phyloP scores from a whole-genome alignment of 2,329 filamentous ascomycete genomes.

The Aspergillus sp. region DNA sequence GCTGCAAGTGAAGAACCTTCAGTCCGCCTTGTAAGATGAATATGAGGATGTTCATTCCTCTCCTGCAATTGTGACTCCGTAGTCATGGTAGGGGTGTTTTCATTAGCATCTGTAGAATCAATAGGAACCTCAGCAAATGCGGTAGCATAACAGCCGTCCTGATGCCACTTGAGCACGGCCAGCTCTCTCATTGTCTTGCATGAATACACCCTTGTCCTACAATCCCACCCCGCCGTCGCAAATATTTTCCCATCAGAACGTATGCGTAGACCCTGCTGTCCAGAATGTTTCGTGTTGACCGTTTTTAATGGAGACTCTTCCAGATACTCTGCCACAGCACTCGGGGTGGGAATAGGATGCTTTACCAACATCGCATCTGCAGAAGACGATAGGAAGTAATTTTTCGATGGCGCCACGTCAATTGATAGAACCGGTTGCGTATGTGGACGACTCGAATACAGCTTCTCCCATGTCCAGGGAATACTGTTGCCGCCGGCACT shows the following conservation, averaged over 20 bases:
- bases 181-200: conserved; percentile 73
- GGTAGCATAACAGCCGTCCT: conserved; percentile 73
- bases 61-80: neutral
- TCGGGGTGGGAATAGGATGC: conserved; percentile 53
- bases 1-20: conserved; percentile 29
- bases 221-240: conserved; percentile 90
- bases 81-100: neutral
- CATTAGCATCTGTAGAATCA: neutral
- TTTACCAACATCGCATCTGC: conserved; percentile 73
- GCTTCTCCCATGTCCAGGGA: conserved; percentile 41
- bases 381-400: conserved; percentile 67
- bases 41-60: neutral
- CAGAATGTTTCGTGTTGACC: conserved; percentile 75
- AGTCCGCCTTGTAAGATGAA: conserved; percentile 4
- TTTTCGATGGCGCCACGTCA: conserved; percentile 42
- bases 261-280: conserved; percentile 72
- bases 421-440: conserved; percentile 75
- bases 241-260: conserved; percentile 76
- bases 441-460: conserved; percentile 62
- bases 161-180: conserved; percentile 91
- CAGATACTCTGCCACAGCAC: conserved; percentile 5
- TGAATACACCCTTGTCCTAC: conserved; percentile 71
- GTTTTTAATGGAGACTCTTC: conserved; percentile 47
- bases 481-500: conserved; percentile 8
- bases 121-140: conserved; percentile 52